Conservation (phyloP, 306 rosid species). For the Aeschynomene evenia region DNA sequence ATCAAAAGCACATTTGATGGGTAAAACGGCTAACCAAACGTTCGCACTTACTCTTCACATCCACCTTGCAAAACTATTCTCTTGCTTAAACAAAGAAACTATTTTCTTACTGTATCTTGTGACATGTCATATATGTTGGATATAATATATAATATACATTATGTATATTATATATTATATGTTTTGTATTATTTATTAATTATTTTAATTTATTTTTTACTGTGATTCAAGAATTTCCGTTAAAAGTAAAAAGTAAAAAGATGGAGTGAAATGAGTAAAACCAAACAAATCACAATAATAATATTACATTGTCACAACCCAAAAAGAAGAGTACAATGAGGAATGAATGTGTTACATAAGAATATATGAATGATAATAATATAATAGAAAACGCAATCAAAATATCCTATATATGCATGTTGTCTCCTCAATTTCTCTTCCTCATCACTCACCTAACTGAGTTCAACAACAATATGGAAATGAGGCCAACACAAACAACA, state of each 20-base stretch:
- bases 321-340: conserved; percentile 20
- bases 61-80: background rate
- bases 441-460: background rate
- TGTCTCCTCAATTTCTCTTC: background rate
- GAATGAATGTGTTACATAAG: conserved; percentile 33
- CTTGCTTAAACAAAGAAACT: background rate
- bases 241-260: too few species aligned
- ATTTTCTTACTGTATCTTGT: too few species aligned
- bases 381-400: background rate
- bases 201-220: too few species aligned
- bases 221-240: too few species aligned
- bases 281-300: conserved; percentile 27
- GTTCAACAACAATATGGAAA: background rate
- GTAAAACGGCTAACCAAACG: too few species aligned
- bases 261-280: background rate
- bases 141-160: too few species aligned
- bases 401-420: background rate
- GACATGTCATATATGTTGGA: too few species aligned
- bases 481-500: background rate
- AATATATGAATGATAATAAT: conserved; percentile 14
- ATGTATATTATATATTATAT: too few species aligned
- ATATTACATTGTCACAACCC: conserved; percentile 26
- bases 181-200: too few species aligned
- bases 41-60: background rate
- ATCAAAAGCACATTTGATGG: too few species aligned